Evolutionary conservation across 495 filamentous ascomycete genomes (phyloP).

Genomic region (Neurospora discreta): DNA sequence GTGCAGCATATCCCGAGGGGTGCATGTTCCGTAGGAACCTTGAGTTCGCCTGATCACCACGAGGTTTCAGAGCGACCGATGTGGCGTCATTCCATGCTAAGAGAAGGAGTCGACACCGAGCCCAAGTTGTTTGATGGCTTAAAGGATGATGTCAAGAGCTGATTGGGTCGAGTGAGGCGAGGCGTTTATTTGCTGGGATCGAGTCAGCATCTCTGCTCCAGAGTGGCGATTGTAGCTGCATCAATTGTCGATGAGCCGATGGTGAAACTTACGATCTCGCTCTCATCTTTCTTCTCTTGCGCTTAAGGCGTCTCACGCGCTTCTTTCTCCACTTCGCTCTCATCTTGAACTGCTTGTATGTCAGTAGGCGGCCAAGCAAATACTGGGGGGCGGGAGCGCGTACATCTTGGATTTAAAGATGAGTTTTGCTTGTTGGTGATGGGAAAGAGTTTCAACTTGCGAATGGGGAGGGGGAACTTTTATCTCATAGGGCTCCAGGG

Average conservation of each 20-base stretch:
- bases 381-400: slow-evolving; percentile 2
- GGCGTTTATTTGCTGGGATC: slow-evolving; percentile 60
- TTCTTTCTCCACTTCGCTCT: slow-evolving; percentile 99
- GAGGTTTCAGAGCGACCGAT: slow-evolving; percentile 6
- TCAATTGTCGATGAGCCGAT: not conserved
- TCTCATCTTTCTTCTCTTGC: slow-evolving; percentile 98
- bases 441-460: slow-evolving; percentile 13
- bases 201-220: not conserved
- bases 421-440: slow-evolving; percentile 20
- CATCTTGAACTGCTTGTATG: slow-evolving; percentile 52
- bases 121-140: slow-evolving; percentile 10
- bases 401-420: slow-evolving; percentile 18
- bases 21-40: slow-evolving; percentile 6
- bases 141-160: slow-evolving; percentile 13
- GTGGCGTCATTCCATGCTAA: slow-evolving; percentile 10
- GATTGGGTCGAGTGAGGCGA: slow-evolving; percentile 23
- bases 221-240: slow-evolving; percentile 1
- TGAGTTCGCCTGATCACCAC: slow-evolving; percentile 7
- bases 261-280: slow-evolving; percentile 64
- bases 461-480: slow-evolving; percentile 19
- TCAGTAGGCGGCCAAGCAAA: slow-evolving; percentile 7
- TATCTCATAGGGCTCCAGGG: slow-evolving; percentile 22
- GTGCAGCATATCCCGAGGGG: slow-evolving; percentile 1
- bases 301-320: slow-evolving; percentile 93
- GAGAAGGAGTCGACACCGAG: slow-evolving; percentile 1